A percentile compares a stretch with the other conserved stretches of the same genome.
Conservation (phyloP, 495 filamentous ascomycete genomes). For the Monascus purpureus region DNA sequence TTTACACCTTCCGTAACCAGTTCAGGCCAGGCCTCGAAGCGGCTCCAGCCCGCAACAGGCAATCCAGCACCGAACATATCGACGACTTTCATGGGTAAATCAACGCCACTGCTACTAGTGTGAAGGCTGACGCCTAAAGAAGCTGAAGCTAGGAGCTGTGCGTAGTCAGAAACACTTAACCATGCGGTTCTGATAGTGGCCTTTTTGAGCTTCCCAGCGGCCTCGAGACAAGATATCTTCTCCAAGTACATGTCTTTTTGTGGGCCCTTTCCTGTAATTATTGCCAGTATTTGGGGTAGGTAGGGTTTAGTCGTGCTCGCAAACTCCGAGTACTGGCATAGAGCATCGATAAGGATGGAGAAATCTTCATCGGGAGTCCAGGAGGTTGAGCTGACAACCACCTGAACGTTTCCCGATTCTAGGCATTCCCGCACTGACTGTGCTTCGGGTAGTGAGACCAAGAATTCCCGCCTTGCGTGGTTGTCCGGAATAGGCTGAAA, state of each 20-base stretch:
- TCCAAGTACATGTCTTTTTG: constrained; percentile 60
- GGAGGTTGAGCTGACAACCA: constrained; percentile 82
- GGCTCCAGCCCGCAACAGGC: constrained; percentile 73
- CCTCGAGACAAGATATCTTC: constrained; percentile 44
- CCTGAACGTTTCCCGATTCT: constrained; percentile 36
- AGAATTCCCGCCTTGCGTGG: constrained; percentile 38
- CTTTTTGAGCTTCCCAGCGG: constrained; percentile 43
- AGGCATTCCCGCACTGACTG: constrained; percentile 40
- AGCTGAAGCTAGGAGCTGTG: constrained; percentile 68
- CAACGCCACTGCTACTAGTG: constrained; percentile 83
- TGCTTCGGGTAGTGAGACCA: constrained; percentile 46
- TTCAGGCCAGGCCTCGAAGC: constrained; percentile 77
- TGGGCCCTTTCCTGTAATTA: constrained; percentile 91
- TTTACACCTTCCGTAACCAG: constrained; percentile 76
- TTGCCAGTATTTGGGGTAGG: constrained; percentile 55
- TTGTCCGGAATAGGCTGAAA: constrained; percentile 52
- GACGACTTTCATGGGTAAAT: constrained; percentile 98
- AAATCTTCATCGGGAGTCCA: constrained; percentile 99
- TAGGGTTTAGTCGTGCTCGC: constrained; percentile 15
- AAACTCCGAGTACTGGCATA: constrained; percentile 53
- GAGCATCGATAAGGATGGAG: constrained; percentile 69
- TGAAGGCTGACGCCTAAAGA: constrained; percentile 88
- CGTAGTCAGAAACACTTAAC: constrained; percentile 73
- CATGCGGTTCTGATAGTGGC: constrained; percentile 69
- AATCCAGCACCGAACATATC: constrained; percentile 95